Evolutionary conservation across 441 rosid genomes (phyloP).

Genomic region (Erysimum pusillum): DNA sequence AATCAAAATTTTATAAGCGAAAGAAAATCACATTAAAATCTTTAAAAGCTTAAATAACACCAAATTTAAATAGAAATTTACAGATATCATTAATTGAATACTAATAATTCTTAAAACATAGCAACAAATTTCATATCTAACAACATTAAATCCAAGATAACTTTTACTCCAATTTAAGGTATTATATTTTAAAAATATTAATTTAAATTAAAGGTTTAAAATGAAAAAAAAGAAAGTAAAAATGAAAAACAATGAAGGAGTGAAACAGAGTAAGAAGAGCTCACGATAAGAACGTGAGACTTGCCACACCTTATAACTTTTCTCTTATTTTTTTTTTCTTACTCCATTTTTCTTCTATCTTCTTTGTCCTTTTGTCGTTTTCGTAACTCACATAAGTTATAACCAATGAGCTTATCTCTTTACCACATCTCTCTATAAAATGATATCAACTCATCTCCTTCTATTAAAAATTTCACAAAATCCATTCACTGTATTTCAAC

Average conservation of each 20-base stretch:
- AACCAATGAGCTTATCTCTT: conserved; percentile 50
- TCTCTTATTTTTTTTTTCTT: neutral
- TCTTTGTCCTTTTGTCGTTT: conserved; percentile 39
- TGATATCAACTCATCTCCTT: conserved; percentile 33
- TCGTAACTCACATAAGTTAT: conserved; percentile 40
- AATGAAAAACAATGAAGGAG: conserved; percentile 11
- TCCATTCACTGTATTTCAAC: neutral
- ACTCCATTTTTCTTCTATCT: neutral
- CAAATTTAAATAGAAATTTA: neutral
- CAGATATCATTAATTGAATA: neutral
- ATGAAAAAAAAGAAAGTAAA: neutral
- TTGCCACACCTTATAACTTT: conserved; percentile 26
- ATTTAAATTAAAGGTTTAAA: neutral
- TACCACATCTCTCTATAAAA: conserved; percentile 44
- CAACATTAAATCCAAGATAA: conserved; percentile 9
- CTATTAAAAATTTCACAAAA: conserved; percentile 21
- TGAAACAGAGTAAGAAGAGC: conserved; percentile 22
- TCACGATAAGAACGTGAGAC: conserved; percentile 41
- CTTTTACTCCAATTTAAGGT: neutral
- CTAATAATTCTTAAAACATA: neutral
- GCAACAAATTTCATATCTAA: neutral
- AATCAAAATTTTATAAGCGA: neutral
- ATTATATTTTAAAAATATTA: neutral
- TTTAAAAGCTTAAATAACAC: neutral
- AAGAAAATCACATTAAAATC: too few species aligned